Percentiles rank a stretch among this genome's conserved stretches.
phyloP scores from a whole-genome alignment of 1,139 yeast species.

The Protomyces macrosporus region DNA sequence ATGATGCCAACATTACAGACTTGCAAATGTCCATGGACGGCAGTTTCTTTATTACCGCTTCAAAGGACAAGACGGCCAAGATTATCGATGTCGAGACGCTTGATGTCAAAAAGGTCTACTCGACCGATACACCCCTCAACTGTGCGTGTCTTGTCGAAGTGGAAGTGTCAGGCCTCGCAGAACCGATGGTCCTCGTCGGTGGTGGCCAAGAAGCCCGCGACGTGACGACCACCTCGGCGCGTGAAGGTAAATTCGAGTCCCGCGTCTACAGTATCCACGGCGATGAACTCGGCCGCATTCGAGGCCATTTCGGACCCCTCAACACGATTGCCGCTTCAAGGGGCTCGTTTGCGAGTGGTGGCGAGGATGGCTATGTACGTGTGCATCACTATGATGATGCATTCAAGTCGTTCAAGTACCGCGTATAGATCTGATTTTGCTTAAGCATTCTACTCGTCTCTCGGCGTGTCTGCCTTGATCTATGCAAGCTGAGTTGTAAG shows the following conservation, averaged over 20 bases:
- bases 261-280: slow-evolving; percentile 88
- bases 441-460: too few species aligned
- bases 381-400: slow-evolving; percentile 88
- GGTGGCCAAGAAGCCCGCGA: slow-evolving; percentile 99
- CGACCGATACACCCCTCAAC: slow-evolving; percentile 91
- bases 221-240: slow-evolving; percentile 90
- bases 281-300: slow-evolving; percentile 94
- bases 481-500: too few species aligned
- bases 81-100: slow-evolving; percentile 74
- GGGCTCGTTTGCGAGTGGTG: slow-evolving; percentile 92
- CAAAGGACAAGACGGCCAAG: slow-evolving; percentile 86
- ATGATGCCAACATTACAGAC: slow-evolving; percentile 74
- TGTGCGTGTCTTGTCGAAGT: slow-evolving; percentile 86
- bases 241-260: slow-evolving; percentile 96
- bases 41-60: slow-evolving; percentile 85
- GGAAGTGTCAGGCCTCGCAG: slow-evolving; percentile 39
- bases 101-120: slow-evolving; percentile 65
- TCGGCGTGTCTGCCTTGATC: too few species aligned
- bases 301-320: slow-evolving; percentile 98
- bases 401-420: slow-evolving; percentile 71
- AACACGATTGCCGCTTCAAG: slow-evolving; percentile 90
- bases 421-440: not conserved
- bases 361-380: slow-evolving; percentile 95
- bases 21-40: slow-evolving; percentile 82
- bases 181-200: slow-evolving; percentile 87